Conservation (phyloP, 169 alveolate species). For the Plasmodium falciparum region DNA sequence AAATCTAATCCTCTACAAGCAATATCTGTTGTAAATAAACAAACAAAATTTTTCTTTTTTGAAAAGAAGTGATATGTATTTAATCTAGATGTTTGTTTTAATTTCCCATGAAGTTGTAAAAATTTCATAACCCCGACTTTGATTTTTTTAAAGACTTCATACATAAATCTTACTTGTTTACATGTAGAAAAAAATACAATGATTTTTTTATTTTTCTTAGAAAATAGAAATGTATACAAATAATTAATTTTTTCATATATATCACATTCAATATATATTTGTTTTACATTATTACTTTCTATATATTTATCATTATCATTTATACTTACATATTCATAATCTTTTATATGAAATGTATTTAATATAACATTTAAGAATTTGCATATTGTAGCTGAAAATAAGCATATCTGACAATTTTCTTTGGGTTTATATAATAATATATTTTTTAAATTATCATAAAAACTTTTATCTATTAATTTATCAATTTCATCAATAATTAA, state of each 20-base stretch:
- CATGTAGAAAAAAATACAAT: conserved; percentile 95
- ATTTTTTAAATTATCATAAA: conserved; percentile 70
- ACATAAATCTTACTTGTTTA: conserved; percentile 95
- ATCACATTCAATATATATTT: conserved; percentile 57
- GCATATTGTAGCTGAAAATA: conserved; percentile 71
- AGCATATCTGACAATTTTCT: conserved; percentile 64
- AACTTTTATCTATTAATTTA: conserved; percentile 72
- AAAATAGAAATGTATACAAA: conserved; percentile 92
- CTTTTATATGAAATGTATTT: conserved; percentile 55
- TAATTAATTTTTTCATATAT: conserved; percentile 91
- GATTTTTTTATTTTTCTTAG: conserved; percentile 90
- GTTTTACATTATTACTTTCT: conserved; percentile 70
- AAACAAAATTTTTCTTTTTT: conserved; percentile 73
- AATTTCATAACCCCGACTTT: conserved; percentile 91
- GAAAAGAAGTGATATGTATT: conserved; percentile 74
- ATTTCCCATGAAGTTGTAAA: conserved; percentile 94
- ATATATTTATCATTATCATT: conserved; percentile 66
- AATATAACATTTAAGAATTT: conserved; percentile 62
- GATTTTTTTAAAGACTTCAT: conserved; percentile 91
- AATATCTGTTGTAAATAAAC: conserved; percentile 96
- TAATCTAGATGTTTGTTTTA: conserved; percentile 86
- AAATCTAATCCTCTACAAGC: conserved; percentile 99
- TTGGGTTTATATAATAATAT: conserved; percentile 63
- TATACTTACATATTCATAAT: conserved; percentile 69
- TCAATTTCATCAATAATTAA: conserved; percentile 71